Conservation (phyloP, 164 flowering plant species). For the Piper longum region DNA sequence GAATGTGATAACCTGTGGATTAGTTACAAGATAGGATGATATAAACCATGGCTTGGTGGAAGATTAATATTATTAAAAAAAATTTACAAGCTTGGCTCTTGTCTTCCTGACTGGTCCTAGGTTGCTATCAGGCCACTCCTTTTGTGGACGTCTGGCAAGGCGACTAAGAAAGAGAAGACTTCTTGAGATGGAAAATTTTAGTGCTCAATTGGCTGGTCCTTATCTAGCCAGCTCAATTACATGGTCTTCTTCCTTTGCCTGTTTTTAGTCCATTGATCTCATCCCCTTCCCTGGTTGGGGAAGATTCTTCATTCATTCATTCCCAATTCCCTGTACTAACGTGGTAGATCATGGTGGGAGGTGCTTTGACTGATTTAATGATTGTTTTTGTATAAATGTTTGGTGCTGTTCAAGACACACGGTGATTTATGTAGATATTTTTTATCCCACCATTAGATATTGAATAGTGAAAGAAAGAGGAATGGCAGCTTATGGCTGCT, state of each 20-base stretch:
- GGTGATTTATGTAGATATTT: too few species aligned
- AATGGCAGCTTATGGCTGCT: too few species aligned
- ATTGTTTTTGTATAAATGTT: too few species aligned
- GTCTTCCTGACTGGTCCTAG: neutral
- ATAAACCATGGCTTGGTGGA: neutral
- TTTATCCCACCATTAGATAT: too few species aligned
- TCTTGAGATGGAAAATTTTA: neutral
- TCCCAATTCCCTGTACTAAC: too few species aligned
- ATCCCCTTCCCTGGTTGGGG: too few species aligned
- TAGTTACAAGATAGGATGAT: neutral
- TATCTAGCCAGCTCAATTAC: constrained; percentile 15
- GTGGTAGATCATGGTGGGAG: too few species aligned
- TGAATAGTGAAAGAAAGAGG: too few species aligned
- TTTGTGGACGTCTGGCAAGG: neutral
- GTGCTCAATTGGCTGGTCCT: constrained; percentile 7
- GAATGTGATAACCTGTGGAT: neutral
- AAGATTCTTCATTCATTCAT: too few species aligned
- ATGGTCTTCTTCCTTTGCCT: neutral
- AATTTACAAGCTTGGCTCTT: neutral
- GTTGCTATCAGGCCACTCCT: neutral
- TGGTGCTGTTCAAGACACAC: too few species aligned
- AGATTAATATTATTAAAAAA: too few species aligned
- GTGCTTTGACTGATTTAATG: too few species aligned
- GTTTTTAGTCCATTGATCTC: neutral
- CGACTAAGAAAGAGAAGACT: neutral